These are phyloP conservation scores for Albugo laibachii DNA, from an alignment of 352 stramenopile species.

Conservation along the genomic window DNA sequence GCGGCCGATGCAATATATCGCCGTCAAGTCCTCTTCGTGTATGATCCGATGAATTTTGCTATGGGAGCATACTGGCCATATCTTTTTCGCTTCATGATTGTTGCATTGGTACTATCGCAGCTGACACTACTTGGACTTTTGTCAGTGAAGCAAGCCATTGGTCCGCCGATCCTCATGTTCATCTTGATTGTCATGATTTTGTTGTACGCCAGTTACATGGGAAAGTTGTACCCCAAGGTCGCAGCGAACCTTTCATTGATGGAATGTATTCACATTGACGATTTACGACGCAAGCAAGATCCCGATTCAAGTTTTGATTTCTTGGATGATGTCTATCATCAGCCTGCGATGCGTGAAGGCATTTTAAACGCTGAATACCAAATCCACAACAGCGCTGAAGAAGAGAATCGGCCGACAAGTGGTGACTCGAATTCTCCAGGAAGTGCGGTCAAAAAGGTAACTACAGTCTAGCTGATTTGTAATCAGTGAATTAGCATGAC, in stretches of 20 bases:
- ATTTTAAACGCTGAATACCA: too few species aligned
- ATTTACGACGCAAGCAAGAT: slow-evolving; percentile 17
- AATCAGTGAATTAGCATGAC: too few species aligned
- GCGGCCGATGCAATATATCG: slow-evolving; percentile 50
- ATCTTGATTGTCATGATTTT: slow-evolving; percentile 24
- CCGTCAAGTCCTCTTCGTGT: slow-evolving; percentile 47
- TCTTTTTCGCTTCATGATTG: slow-evolving; percentile 56
- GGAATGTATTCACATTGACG: slow-evolving; percentile 41
- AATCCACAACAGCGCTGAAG: too few species aligned
- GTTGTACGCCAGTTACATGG: slow-evolving; percentile 42
- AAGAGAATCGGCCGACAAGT: too few species aligned
- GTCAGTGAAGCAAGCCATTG: slow-evolving; percentile 43
- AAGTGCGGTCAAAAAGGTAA: too few species aligned
- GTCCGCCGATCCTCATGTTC: slow-evolving; percentile 8
- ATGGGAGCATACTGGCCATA: slow-evolving; percentile 57
- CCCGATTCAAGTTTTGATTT: slow-evolving; percentile 16
- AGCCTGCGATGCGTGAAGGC: slow-evolving; percentile 43
- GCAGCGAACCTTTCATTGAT: slow-evolving; percentile 35
- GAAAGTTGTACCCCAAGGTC: slow-evolving; percentile 23
- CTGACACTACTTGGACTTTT: slow-evolving; percentile 57
- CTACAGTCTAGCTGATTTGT: too few species aligned
- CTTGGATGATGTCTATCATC: slow-evolving; percentile 42
- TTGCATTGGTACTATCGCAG: slow-evolving; percentile 47
- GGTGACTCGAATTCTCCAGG: too few species aligned
- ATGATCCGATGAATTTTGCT: slow-evolving; percentile 14